Base-by-base conservation (phyloP, 768 basidiomycete species). In the Boletus pseudo-olivaceus region DNA sequence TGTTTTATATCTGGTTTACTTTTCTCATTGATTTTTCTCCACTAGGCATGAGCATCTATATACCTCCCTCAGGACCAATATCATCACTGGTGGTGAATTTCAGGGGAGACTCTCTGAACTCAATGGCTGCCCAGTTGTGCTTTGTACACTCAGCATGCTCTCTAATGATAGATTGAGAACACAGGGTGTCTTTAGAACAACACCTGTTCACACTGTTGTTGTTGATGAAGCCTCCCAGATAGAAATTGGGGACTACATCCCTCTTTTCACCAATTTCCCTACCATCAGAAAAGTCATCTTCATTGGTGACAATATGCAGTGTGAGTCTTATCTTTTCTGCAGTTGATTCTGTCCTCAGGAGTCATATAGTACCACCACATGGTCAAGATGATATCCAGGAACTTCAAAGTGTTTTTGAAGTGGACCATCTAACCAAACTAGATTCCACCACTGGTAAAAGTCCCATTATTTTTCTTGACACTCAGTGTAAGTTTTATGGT, bases 31-130 rank as follows among this genome's bases (percentile, higher is more conserved):
- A 14, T 37, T 62, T 45, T 30, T 46, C 7, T 46, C n/a, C 49
- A 35, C 38, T 49, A 92, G 90, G 90, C 88, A 93, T 77, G 89
- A 90, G 54, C 87, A 92, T 65, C 70, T 90, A 0, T 93, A 93
- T 66, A 52, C 60, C 3, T 62, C 75, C 11, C 70, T 89, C 34
- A 53, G 61, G 7, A 23, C 60, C 9, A 77, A 87, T 49, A 69
- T 84, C 5, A 84, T 93, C 35, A 66, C 73, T 3, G 82, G 84
- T 39, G 67, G 60, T 54, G 67, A 75, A 14, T 71, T 76, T 23
- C 29, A 49, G 56, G 49, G 57, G 55, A 54, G 73, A 8, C 53
- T 81, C 7, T 59, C 63, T 56, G 55, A 60, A n/a, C 63, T 78
- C 23, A 47, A 50, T 26, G 76, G 69, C 20, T 76, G 75, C 38